Evolutionary conservation across 2,329 filamentous ascomycete species (phyloP), one percentile per base, ranked within the genome.

Genomic region (Chaetomium sp.): DNA sequence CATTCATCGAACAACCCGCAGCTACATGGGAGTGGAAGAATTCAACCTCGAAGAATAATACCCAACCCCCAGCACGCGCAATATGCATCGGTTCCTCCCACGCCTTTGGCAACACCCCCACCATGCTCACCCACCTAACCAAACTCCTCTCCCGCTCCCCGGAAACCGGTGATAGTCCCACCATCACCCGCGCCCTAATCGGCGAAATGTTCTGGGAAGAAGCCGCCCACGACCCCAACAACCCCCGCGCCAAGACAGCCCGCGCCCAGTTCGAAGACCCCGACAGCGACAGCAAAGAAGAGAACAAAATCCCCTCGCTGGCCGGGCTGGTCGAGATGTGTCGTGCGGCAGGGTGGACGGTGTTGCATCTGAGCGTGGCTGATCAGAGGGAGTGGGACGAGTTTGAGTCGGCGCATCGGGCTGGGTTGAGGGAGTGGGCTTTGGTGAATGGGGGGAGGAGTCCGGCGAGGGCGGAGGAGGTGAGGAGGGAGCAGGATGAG

Each of bases 371-470:
- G 34, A 55, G 47, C 41, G 41, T 35, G 35, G 47, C 47, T 1
- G 53, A 55, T 36, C 53, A 55, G 47, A 12, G 53, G 11, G 53
- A 55, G 35, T 55, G 53, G 53, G 53, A 55, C 27, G 53, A 55
- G 2, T 55, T 55, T 14, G 47, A 55, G 53, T 55, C 53, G 6
- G 2, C 41, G n/a, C 47, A 55, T 41, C 53, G 53, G 0, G 47
- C 47, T 14, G 47, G 53, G 8, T 11, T 35, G 7, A 12, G 53
- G 27, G 53, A 50, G 47, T 55, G 53, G 53, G 6, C 50, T 35
- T n/a, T 55, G 12, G n/a, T 27, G 2, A 50, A 55, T 11, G 6
- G 19, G 4, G 53, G 19, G 19, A 27, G 19, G 19, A 27, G 46
- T 8, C 1, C 7, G 14, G 35, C 47, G 2, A 11, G 9, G 34